These are phyloP conservation scores for Austropuccinia psidii DNA, from an alignment of 1,284 basidiomycete species.

Conservation along the genomic window DNA sequence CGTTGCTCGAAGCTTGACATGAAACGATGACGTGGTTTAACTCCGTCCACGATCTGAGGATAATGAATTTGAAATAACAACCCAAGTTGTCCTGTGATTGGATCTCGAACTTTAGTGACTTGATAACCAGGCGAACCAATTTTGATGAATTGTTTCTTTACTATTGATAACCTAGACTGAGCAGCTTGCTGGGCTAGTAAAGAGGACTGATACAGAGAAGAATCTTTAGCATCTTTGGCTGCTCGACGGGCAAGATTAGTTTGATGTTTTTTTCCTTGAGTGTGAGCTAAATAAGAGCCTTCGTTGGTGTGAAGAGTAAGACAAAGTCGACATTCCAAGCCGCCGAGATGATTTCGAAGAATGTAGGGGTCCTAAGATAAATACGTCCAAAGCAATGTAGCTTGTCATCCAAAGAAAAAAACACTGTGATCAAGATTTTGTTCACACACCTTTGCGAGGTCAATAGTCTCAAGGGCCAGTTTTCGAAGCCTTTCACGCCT, in stretches of 20 bases:
- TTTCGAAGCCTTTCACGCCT: constrained; percentile 88
- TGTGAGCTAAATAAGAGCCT: constrained; percentile 97
- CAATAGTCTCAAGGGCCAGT: constrained; percentile 90
- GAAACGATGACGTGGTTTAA: constrained; percentile 78
- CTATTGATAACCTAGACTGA: constrained; percentile 53
- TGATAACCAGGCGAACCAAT: constrained; percentile 71
- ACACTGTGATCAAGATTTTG: neutral
- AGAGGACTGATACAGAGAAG: constrained; percentile 53
- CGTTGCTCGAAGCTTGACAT: constrained; percentile 99
- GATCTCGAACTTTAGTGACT: constrained; percentile 53
- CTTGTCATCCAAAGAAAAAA: neutral
- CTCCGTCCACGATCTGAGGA: constrained; percentile 74
- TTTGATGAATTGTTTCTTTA: constrained; percentile 90
- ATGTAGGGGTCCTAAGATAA: constrained; percentile 86
- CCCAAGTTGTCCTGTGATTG: constrained; percentile 56
- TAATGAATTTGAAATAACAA: constrained; percentile 95
- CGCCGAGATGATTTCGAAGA: constrained; percentile 91
- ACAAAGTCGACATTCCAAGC: constrained; percentile 95
- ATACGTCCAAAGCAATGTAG: neutral
- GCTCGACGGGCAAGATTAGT: constrained; percentile 95
- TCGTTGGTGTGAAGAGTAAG: constrained; percentile 98
- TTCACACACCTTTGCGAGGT: constrained; percentile 53
- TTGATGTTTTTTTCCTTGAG: constrained; percentile 99
- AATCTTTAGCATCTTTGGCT: constrained; percentile 85
- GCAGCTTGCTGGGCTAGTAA: constrained; percentile 47